Conservation (phyloP, 164 flowering plant species). For the Macadamia tetraphylla region DNA sequence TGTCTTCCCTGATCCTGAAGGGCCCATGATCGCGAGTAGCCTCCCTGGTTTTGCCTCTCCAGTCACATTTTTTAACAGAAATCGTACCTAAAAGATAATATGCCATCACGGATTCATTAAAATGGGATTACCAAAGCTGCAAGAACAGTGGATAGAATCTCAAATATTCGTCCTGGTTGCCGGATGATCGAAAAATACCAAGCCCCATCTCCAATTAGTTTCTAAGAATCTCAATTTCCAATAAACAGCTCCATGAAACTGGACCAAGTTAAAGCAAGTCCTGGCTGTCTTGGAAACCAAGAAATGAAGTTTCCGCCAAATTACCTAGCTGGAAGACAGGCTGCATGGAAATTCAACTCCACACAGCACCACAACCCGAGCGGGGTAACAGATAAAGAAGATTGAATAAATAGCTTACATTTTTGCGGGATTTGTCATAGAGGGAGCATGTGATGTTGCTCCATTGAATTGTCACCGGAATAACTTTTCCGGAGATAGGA, state of each 20-base stretch:
- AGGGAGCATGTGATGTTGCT: slow-evolving; percentile 70
- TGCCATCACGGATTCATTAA: background rate
- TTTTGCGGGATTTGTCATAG: slow-evolving; percentile 62
- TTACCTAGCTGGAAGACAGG: background rate
- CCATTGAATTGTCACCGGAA: slow-evolving; percentile 79
- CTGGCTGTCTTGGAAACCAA: no score
- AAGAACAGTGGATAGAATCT: background rate
- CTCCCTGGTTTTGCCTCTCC: slow-evolving; percentile 97
- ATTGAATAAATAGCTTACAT: slow-evolving; percentile 34
- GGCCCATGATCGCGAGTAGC: slow-evolving; percentile 94
- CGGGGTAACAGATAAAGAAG: background rate
- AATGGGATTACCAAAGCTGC: background rate
- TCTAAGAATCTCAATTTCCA: no score
- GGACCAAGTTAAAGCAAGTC: no score
- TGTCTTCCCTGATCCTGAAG: slow-evolving; percentile 98
- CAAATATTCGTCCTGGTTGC: background rate
- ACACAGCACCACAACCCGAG: background rate
- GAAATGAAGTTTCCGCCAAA: background rate
- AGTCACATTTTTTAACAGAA: slow-evolving; percentile 64
- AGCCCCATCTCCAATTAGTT: no score
- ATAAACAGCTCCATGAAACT: no score
- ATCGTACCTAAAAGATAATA: slow-evolving; percentile 48
- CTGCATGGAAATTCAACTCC: background rate
- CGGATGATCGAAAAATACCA: no score
- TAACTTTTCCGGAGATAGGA: slow-evolving; percentile 37